phyloP scores from a whole-genome alignment of 169 alveolate genomes.

The Cryptosporidium meleagridis region DNA sequence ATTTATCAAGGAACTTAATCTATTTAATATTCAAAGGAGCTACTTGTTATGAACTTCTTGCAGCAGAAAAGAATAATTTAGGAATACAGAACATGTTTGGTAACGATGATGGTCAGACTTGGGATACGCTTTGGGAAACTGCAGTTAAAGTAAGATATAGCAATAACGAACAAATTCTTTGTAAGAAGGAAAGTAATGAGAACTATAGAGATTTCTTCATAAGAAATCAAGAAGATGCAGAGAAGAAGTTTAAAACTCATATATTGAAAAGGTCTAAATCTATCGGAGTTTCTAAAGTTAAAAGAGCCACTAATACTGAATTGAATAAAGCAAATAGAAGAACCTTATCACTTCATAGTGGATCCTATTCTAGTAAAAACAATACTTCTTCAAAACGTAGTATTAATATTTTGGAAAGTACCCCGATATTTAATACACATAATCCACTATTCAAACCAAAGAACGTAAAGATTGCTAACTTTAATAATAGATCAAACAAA shows the following conservation, averaged over 20 bases:
- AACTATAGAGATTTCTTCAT: slow-evolving; percentile 41
- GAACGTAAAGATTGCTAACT: background rate
- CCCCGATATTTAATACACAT: background rate
- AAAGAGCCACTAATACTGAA: background rate
- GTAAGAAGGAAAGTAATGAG: background rate
- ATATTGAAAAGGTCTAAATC: slow-evolving; percentile 20
- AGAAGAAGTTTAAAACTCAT: slow-evolving; percentile 10
- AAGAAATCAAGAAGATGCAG: slow-evolving; percentile 33
- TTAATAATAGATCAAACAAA: background rate
- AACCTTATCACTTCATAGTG: background rate
- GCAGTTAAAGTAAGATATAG: slow-evolving; percentile 43
- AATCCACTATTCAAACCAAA: background rate
- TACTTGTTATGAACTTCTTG: slow-evolving; percentile 45
- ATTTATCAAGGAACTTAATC: slow-evolving; percentile 10
- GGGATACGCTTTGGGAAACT: slow-evolving; percentile 68
- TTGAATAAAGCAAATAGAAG: background rate
- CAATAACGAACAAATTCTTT: background rate
- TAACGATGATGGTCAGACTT: slow-evolving; percentile 5
- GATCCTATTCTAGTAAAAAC: background rate
- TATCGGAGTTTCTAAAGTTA: background rate
- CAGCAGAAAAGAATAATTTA: slow-evolving; percentile 33
- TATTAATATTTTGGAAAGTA: slow-evolving; percentile 4
- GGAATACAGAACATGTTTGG: slow-evolving; percentile 54
- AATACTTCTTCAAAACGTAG: background rate
- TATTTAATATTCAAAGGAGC: slow-evolving; percentile 35